These are phyloP conservation scores for Sugiyamaella xylanicola DNA, from an alignment of 1,139 yeast genomes.

Conservation along the genomic window DNA sequence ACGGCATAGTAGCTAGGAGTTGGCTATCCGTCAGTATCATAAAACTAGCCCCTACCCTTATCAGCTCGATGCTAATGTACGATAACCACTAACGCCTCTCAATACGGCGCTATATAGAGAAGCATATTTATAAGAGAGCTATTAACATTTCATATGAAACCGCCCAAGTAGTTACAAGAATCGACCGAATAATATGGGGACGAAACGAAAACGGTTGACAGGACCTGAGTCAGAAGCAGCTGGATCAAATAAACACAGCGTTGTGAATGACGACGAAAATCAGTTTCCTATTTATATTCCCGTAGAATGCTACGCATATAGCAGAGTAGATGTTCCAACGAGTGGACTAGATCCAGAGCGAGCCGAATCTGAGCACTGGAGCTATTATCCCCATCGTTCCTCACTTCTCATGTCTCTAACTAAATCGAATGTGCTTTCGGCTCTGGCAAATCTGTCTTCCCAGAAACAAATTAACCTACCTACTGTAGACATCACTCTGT, in stretches of 20 bases:
- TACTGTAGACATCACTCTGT: constrained; percentile 5
- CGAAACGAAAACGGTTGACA: background rate
- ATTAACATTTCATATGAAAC: too few relatives aligned
- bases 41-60: background rate
- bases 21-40: background rate
- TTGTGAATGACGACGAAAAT: too few relatives aligned
- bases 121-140: background rate
- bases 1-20: background rate
- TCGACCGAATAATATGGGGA: background rate
- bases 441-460: background rate
- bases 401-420: constrained; percentile 7
- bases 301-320: constrained; percentile 16
- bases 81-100: background rate
- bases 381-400: constrained; percentile 14
- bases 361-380: constrained; percentile 12
- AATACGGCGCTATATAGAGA: background rate
- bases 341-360: constrained; percentile 13
- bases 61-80: background rate
- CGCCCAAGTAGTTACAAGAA: too few relatives aligned
- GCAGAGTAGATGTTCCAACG: constrained; percentile 13
- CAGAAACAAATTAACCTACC: background rate
- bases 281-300: constrained; percentile 3
- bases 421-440: constrained; percentile 5
- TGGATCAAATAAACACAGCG: too few relatives aligned
- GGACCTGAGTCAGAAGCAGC: too few relatives aligned